phyloP scores from a whole-genome alignment of 805 yeast genomes.

The Barnettozyma botsteinii region DNA sequence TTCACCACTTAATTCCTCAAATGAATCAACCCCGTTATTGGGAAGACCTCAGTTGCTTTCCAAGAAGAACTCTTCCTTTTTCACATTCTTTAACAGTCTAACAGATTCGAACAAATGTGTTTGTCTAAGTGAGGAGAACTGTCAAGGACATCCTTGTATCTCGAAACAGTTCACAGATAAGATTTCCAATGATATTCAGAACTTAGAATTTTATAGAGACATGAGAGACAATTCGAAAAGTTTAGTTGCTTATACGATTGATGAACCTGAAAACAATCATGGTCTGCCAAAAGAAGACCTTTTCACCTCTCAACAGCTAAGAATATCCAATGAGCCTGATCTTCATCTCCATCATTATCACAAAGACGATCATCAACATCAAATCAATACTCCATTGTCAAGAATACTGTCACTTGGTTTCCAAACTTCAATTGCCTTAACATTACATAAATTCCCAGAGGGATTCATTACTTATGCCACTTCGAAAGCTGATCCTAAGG shows the following conservation, averaged over 20 bases:
- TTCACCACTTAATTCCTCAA: neutral
- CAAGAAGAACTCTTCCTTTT: neutral
- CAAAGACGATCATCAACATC: conserved; percentile 64
- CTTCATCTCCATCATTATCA: conserved; percentile 27
- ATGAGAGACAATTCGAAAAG: conserved; percentile 8
- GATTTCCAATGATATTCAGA: conserved; percentile 23
- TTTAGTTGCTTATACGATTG: conserved; percentile 22
- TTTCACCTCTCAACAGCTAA: conserved; percentile 1
- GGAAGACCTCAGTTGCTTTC: neutral
- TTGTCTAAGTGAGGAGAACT: conserved; percentile 20
- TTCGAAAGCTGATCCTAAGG: conserved; percentile 53
- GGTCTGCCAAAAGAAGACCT: neutral
- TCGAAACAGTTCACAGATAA: conserved; percentile 15
- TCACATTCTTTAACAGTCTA: neutral
- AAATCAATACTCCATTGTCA: conserved; percentile 69
- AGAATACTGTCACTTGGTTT: conserved; percentile 80
- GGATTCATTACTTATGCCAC: conserved; percentile 88
- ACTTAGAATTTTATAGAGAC: conserved; percentile 23
- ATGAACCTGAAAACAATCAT: no score
- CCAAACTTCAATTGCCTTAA: conserved; percentile 83
- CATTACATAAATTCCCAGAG: conserved; percentile 90
- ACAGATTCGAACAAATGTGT: conserved; percentile 7
- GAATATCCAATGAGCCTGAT: conserved; percentile 21
- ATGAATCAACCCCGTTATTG: neutral
- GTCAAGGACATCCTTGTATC: conserved; percentile 19